Base-by-base conservation (phyloP, 495 filamentous ascomycete species). In the Hypoxylon intermedium region DNA sequence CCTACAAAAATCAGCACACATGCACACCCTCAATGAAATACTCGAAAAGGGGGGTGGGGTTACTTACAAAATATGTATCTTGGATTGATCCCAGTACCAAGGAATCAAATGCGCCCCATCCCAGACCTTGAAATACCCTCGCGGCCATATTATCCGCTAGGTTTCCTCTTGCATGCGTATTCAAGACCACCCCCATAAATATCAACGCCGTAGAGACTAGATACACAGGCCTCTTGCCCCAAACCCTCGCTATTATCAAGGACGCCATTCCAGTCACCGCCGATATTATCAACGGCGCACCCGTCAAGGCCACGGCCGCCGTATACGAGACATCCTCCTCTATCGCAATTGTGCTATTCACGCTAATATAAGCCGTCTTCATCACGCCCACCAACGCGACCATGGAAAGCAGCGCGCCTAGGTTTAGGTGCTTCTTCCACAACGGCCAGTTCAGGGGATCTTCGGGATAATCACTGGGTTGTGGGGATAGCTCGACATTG, bases 71-170 rank as follows among this genome's bases (percentile, higher is more conserved):
- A 59, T 74, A 83, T 1, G 78, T 79, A 53, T 83, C 81, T 38
- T 78, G 72, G 30, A 83, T 79, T 0, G 73, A 77, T 12, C 72
- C 72, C 18, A 75, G 58, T 1, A 80, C 72, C 30, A 83, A 64
- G 6, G 75, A 73, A 54, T 83, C 81, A 36, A 81, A 79, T 19
- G 74, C 72, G 23, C 81, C 81, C 81, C 81, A 83, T n/a, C 77
- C 80, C 6, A 82, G 20, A 7, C 78, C 78, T 53, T 82, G 79
- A 13, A 82, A 75, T 15, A 81, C 60, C 24, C 81, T 67, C 12
- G 78, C 76, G 4, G 75, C 68, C 78, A 82, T 77, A 52, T 78
- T 78, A 55, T 79, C 68, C 16, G 51, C 67, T 51, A 76, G 77
- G 59, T 67, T 72, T 50, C 46, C 65, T 26, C 64, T 61, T 6